Conservation (phyloP, 345 rosid genomes). For the Jatropha curcas region DNA sequence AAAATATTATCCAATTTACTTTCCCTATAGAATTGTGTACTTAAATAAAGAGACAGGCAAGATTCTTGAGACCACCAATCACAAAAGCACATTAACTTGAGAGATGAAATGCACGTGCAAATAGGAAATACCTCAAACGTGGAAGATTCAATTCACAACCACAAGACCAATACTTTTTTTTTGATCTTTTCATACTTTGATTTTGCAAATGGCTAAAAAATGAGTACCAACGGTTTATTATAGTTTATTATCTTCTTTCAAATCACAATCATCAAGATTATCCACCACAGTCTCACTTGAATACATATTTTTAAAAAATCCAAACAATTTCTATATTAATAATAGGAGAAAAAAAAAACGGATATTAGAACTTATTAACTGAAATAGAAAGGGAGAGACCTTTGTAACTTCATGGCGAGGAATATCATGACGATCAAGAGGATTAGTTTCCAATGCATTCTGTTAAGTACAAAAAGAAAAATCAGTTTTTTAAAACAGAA, state of each 20-base stretch:
- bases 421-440: conserved; percentile 60
- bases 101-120: conserved; percentile 1
- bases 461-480: conserved; percentile 22
- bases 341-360: neutral
- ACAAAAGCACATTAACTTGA: conserved; percentile 8
- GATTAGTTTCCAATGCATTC: conserved; percentile 60
- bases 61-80: conserved; percentile 12
- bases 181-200: neutral
- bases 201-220: neutral
- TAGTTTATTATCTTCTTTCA: neutral
- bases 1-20: conserved; percentile 7
- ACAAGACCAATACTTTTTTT: neutral
- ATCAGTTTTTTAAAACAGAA: neutral
- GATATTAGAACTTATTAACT: neutral
- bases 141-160: conserved; percentile 3
- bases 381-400: conserved; percentile 36
- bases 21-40: neutral
- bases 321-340: neutral
- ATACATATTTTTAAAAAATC: neutral
- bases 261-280: neutral
- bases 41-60: neutral
- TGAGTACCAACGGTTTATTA: neutral
- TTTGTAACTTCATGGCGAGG: conserved; percentile 75
- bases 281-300: neutral
- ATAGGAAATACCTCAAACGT: conserved; percentile 4